Conservation (phyloP, 2,329 filamentous ascomycete genomes). For the Clathrospora elynae region DNA sequence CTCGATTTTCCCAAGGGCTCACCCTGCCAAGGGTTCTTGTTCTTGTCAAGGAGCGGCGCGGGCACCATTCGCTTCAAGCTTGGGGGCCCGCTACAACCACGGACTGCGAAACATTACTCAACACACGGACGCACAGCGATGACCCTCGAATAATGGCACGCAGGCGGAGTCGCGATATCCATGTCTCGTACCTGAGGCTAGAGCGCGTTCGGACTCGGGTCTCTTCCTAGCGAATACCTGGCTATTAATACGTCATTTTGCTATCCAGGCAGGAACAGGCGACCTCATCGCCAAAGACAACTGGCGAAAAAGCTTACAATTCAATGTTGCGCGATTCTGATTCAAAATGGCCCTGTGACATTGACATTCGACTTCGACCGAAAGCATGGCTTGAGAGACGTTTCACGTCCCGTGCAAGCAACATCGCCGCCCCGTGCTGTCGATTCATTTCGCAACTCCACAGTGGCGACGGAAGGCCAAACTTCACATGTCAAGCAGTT, state of each 20-base stretch:
- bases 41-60: not conserved
- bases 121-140: constrained; percentile 10
- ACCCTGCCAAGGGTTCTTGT: not conserved
- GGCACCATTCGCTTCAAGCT: constrained; percentile 1
- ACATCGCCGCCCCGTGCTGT: too few species aligned
- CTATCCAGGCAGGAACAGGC: not conserved
- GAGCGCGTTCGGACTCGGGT: not conserved
- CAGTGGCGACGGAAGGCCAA: not conserved
- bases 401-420: too few species aligned
- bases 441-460: too few species aligned
- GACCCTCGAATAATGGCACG: not conserved
- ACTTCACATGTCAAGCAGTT: not conserved
- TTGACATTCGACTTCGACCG: too few species aligned
- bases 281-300: too few species aligned
- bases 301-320: too few species aligned
- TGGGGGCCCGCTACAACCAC: constrained; percentile 5
- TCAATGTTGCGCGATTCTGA: too few species aligned
- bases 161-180: not conserved
- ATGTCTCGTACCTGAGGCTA: constrained; percentile 1
- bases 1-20: too few species aligned
- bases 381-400: too few species aligned
- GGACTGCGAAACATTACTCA: constrained; percentile 16
- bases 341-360: too few species aligned
- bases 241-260: not conserved
- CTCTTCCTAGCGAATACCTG: not conserved